These are phyloP conservation scores for Oryza officinalis DNA, from an alignment of 176 grass and related monocot genomes.

Conservation along the genomic window DNA sequence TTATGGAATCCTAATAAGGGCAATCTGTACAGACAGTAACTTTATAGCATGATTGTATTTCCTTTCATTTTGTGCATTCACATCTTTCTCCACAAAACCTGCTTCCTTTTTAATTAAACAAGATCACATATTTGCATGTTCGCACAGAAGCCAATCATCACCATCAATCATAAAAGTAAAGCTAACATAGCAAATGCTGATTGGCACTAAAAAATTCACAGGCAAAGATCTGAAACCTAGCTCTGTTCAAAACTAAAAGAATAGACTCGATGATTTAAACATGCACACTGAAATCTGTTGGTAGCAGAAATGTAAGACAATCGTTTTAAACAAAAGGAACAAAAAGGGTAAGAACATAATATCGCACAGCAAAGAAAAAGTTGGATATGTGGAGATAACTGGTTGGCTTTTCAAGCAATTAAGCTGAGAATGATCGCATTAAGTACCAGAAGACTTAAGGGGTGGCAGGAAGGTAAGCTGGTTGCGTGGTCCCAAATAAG, in stretches of 20 bases:
- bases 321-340: not conserved
- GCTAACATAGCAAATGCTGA: not conserved
- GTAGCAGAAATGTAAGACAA: not conserved
- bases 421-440: constrained; percentile 30
- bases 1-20: not conserved
- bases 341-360: not conserved
- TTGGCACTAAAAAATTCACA: not conserved
- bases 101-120: not conserved
- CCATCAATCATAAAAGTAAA: not conserved
- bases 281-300: not conserved
- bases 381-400: not conserved
- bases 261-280: not conserved
- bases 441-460: constrained; percentile 25
- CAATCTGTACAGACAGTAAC: not conserved
- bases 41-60: not conserved
- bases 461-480: constrained; percentile 19
- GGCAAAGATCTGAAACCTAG: not conserved
- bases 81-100: not conserved
- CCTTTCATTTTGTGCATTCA: not conserved
- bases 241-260: not conserved
- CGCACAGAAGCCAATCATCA: not conserved
- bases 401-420: constrained; percentile 29
- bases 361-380: not conserved
- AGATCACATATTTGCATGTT: not conserved
- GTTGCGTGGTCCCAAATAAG: not conserved